phyloP scores from a whole-genome alignment of 2,329 filamentous ascomycete genomes.

The Polytolypa hystricis region DNA sequence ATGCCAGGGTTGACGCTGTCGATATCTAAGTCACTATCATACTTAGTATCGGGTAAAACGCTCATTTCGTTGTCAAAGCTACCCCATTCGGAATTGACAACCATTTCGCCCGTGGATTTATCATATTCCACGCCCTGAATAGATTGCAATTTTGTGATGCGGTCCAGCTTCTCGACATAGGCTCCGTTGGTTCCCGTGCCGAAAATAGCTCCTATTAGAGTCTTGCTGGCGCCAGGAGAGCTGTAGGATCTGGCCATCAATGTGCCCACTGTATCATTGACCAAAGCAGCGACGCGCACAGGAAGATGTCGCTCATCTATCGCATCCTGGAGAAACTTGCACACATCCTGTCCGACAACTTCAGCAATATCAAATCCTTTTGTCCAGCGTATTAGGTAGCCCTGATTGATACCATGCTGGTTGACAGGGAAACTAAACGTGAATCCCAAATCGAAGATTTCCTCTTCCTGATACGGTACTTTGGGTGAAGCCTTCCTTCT shows the following conservation, averaged over 20 bases:
- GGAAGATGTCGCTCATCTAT: conserved; percentile 79
- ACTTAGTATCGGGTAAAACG: conserved; percentile 74
- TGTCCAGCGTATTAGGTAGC: conserved; percentile 89
- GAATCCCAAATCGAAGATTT: conserved; percentile 91
- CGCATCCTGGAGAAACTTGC: conserved; percentile 74
- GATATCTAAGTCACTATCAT: conserved; percentile 67
- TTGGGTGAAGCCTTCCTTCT: conserved; percentile 50
- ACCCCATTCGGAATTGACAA: conserved; percentile 97
- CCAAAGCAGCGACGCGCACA: conserved; percentile 86
- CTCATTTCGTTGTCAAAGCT: conserved; percentile 92
- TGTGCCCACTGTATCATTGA: conserved; percentile 96
- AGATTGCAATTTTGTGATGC: conserved; percentile 62
- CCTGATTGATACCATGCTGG: conserved; percentile 90
- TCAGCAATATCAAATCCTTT: conserved; percentile 98
- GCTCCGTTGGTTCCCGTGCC: conserved; percentile 96
- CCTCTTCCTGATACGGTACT: conserved; percentile 54
- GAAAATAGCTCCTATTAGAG: conserved; percentile 91
- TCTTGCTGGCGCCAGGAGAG: conserved; percentile 73
- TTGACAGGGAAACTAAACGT: conserved; percentile 97
- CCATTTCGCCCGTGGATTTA: conserved; percentile 78
- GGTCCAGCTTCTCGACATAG: conserved; percentile 83
- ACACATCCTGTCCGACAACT: conserved; percentile 88
- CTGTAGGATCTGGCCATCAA: conserved; percentile 97
- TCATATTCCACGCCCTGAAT: conserved; percentile 54
- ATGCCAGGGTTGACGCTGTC: conserved; percentile 82